Percentiles rank a stretch among this genome's conserved stretches.
These are phyloP conservation scores for Herpetomonas muscarum DNA, from an alignment of 208 protist genomes.

Conservation along the genomic window DNA sequence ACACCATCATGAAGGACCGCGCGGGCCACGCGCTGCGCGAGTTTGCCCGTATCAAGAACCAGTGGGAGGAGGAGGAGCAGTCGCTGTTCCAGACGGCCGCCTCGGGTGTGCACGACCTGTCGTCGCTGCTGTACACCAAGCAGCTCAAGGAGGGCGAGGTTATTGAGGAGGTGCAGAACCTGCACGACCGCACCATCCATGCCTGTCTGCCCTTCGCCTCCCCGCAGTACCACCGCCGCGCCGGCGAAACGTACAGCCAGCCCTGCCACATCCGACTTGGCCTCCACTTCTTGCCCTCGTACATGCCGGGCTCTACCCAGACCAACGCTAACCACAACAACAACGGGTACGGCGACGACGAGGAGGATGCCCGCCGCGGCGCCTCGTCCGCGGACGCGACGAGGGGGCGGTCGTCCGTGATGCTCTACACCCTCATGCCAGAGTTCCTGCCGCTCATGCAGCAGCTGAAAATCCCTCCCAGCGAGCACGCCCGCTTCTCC, in stretches of 20 bases:
- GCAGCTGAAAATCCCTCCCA: conserved; percentile 41
- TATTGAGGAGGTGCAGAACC: conserved; percentile 52
- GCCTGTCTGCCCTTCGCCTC: conserved; percentile 71
- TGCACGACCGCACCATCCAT: conserved; percentile 67
- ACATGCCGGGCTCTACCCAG: not conserved
- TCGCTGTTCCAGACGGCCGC: conserved; percentile 42
- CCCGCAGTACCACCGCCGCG: conserved; percentile 83
- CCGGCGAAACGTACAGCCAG: conserved; percentile 79
- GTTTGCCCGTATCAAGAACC: conserved; percentile 24
- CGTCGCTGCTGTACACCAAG: conserved; percentile 59
- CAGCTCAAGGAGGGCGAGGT: conserved; percentile 57
- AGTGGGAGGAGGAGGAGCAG: conserved; percentile 67
- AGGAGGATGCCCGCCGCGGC: not conserved
- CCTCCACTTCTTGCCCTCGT: conserved; percentile 53
- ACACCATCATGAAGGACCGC: conserved; percentile 60
- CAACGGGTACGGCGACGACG: not conserved
- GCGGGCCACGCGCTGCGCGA: conserved; percentile 37
- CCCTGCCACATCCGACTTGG: conserved; percentile 78
- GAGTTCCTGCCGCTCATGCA: conserved; percentile 70
- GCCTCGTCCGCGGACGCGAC: not conserved
- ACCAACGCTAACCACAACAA: not conserved
- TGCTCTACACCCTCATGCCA: conserved; percentile 53
- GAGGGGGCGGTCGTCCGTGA: conserved; percentile 12
- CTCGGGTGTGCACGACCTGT: conserved; percentile 32
- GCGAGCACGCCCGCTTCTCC: conserved; percentile 44